A percentile compares a stretch with the other conserved stretches of the same genome.
phyloP scores from a whole-genome alignment of 139 green algal genomes.

The Desmodesmus armatus region DNA sequence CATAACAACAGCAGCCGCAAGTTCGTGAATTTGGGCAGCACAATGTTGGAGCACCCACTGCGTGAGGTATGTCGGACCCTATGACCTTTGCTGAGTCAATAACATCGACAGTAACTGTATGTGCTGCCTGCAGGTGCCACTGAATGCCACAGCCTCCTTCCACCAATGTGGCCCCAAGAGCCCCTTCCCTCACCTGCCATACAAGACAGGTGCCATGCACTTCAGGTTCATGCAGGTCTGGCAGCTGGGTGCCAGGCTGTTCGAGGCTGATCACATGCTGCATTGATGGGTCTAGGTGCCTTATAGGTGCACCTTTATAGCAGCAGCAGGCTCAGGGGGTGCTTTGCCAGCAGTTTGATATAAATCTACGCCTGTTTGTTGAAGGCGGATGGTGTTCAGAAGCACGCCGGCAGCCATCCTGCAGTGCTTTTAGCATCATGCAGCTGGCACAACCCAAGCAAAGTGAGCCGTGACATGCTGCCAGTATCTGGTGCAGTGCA shows the following conservation, averaged over 20 bases:
- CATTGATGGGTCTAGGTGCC: too few relatives aligned
- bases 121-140: slow-evolving; percentile 63
- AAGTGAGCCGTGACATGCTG: too few relatives aligned
- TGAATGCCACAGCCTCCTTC: slow-evolving; percentile 65
- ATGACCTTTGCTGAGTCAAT: not conserved
- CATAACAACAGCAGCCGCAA: not conserved
- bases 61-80: not conserved
- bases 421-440: too few relatives aligned
- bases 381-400: too few relatives aligned
- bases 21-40: not conserved
- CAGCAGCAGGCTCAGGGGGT: too few relatives aligned
- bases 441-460: too few relatives aligned
- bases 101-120: not conserved
- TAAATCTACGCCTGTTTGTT: too few relatives aligned
- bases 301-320: too few relatives aligned
- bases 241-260: not conserved
- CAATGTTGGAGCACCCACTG: too few relatives aligned
- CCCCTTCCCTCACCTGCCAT: slow-evolving; percentile 81
- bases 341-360: too few relatives aligned
- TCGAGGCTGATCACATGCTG: not conserved
- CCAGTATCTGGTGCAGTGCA: too few relatives aligned
- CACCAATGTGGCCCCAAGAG: slow-evolving; percentile 72
- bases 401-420: too few relatives aligned
- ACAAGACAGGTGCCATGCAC: slow-evolving; percentile 79
- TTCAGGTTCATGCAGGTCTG: slow-evolving; percentile 79